phyloP scores from a whole-genome alignment of 2,329 filamentous ascomycete genomes.

The Dactylellina drechsleri region DNA sequence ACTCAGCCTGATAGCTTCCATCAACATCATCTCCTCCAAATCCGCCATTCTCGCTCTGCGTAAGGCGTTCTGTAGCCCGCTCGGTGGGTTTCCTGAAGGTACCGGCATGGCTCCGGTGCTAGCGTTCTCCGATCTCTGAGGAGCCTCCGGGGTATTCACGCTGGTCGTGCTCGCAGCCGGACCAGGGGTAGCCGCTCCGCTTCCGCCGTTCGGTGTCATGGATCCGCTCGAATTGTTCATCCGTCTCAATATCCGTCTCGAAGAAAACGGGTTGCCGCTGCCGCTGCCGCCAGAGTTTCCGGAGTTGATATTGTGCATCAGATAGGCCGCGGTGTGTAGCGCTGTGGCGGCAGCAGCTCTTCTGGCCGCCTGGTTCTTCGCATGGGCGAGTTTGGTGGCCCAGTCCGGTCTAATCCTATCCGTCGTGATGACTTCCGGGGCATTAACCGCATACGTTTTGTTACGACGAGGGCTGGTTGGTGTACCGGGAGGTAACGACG shows the following conservation, averaged over 20 bases:
- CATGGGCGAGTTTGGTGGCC: slow-evolving; percentile 86
- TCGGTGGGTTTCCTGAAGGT: slow-evolving; percentile 61
- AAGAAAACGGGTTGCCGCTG: slow-evolving; percentile 52
- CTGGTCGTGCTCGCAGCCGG: slow-evolving; percentile 42
- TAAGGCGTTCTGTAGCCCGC: slow-evolving; percentile 65
- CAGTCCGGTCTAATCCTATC: slow-evolving; percentile 93
- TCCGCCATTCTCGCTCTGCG: slow-evolving; percentile 79
- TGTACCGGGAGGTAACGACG: slow-evolving; percentile 54
- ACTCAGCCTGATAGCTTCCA: slow-evolving; percentile 91
- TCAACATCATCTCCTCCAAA: slow-evolving; percentile 97
- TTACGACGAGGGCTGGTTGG: slow-evolving; percentile 65
- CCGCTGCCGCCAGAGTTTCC: not conserved
- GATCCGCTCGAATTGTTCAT: slow-evolving; percentile 51
- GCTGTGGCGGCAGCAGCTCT: slow-evolving; percentile 92
- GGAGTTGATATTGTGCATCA: slow-evolving; percentile 69
- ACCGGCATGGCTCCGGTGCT: slow-evolving; percentile 49
- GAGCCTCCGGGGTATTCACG: slow-evolving; percentile 58
- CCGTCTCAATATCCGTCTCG: slow-evolving; percentile 41
- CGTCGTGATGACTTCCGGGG: slow-evolving; percentile 87
- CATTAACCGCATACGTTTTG: slow-evolving; percentile 80
- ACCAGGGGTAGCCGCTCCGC: slow-evolving; percentile 42
- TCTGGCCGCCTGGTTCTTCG: slow-evolving; percentile 83
- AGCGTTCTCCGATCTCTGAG: not conserved
- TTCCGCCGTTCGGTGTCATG: slow-evolving; percentile 49
- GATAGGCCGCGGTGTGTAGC: slow-evolving; percentile 90